Conservation (phyloP, 1,284 basidiomycete genomes). For the Retiboletus flavoniger region DNA sequence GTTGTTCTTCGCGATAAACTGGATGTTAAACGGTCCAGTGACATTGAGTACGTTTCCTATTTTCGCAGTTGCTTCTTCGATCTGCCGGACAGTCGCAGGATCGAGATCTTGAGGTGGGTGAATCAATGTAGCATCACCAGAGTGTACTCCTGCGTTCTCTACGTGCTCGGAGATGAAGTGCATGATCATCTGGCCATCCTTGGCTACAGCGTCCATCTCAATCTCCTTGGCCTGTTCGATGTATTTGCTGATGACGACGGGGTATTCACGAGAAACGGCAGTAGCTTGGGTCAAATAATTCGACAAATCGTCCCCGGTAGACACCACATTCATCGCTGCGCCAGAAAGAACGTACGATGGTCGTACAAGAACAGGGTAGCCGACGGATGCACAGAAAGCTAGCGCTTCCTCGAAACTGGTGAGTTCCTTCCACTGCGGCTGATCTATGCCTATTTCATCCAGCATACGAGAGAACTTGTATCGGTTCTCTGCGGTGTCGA, state of each 20-base stretch:
- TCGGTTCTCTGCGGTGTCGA: slow-evolving; percentile 97
- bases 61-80: slow-evolving; percentile 95
- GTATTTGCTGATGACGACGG: slow-evolving; percentile 98
- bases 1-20: slow-evolving; percentile 99
- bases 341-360: slow-evolving; percentile 98
- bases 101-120: slow-evolving; percentile 98
- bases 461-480: slow-evolving; percentile 99
- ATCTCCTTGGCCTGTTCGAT: slow-evolving; percentile 99
- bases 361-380: slow-evolving; percentile 94
- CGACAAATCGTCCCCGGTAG: slow-evolving; percentile 85
- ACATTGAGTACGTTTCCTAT: slow-evolving; percentile 98
- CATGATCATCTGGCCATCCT: slow-evolving; percentile 97
- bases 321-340: slow-evolving; percentile 99
- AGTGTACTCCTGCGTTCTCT: slow-evolving; percentile 92
- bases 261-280: slow-evolving; percentile 94
- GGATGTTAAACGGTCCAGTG: slow-evolving; percentile 98
- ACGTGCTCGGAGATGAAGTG: slow-evolving; percentile 99
- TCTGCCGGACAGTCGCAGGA: slow-evolving; percentile 92
- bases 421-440: slow-evolving; percentile 96
- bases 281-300: slow-evolving; percentile 96
- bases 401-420: slow-evolving; percentile 89
- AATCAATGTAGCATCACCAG: slow-evolving; percentile 91
- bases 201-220: slow-evolving; percentile 98
- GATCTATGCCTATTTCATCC: slow-evolving; percentile 97
- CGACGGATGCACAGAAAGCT: slow-evolving; percentile 85